Evolutionary conservation across 805 yeast species (phyloP).

Genomic region (Saccharomyces kudriavzevii): DNA sequence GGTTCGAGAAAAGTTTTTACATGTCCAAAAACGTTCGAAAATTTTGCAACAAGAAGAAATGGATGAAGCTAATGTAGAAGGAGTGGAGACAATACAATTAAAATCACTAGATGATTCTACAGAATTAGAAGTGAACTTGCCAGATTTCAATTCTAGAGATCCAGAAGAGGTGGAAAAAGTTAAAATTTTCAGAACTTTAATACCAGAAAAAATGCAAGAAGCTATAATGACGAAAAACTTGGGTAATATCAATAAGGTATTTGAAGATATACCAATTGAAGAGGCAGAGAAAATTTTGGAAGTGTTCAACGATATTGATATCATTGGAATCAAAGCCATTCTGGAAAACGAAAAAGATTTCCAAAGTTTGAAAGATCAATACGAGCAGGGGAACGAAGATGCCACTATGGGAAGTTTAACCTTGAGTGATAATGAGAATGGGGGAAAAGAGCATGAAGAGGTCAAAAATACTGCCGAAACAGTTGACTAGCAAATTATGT

Average conservation of each 20-base stretch:
- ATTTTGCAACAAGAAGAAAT: slow-evolving; percentile 48
- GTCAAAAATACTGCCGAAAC: neutral
- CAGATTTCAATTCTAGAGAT: slow-evolving; percentile 46
- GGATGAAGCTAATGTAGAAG: slow-evolving; percentile 35
- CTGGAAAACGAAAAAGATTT: slow-evolving; percentile 69
- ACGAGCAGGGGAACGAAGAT: slow-evolving; percentile 14
- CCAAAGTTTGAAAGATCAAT: slow-evolving; percentile 43
- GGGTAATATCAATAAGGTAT: slow-evolving; percentile 76
- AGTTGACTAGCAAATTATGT: neutral
- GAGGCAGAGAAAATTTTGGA: slow-evolving; percentile 77
- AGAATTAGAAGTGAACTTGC: slow-evolving; percentile 62
- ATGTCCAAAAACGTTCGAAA: slow-evolving; percentile 68
- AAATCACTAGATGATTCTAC: slow-evolving; percentile 81
- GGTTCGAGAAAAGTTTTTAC: slow-evolving; percentile 63
- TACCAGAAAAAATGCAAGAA: slow-evolving; percentile 51
- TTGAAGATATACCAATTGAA: slow-evolving; percentile 60
- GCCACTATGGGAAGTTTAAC: neutral
- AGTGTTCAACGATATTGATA: slow-evolving; percentile 69
- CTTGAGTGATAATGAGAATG: neutral
- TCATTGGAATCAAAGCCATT: slow-evolving; percentile 71
- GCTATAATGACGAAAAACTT: slow-evolving; percentile 69
- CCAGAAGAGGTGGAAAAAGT: slow-evolving; percentile 37
- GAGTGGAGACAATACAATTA: slow-evolving; percentile 77
- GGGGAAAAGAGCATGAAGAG: neutral
- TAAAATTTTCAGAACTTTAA: slow-evolving; percentile 47